These are phyloP conservation scores for Neolecta irregularis DNA, from an alignment of 1,139 yeast genomes.

Conservation along the genomic window DNA sequence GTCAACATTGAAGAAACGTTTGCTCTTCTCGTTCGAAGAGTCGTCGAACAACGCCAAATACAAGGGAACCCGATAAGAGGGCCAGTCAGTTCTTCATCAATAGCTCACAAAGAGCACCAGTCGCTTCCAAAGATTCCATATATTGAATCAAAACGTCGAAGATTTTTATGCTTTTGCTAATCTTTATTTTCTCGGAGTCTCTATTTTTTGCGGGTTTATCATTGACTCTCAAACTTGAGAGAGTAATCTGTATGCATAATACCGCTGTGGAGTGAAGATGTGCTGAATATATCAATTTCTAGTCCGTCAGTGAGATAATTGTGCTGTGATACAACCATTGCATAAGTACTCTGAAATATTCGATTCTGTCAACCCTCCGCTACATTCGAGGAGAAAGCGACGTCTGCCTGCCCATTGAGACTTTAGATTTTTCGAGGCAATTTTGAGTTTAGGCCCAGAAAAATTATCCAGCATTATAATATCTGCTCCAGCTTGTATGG, in stretches of 20 bases:
- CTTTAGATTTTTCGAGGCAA: constrained; percentile 52
- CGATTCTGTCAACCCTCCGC: constrained; percentile 69
- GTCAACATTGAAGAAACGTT: constrained; percentile 84
- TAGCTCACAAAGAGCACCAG: too few species aligned
- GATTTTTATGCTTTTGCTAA: too few species aligned
- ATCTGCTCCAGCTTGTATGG: constrained; percentile 89
- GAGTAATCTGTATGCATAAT: constrained; percentile 68
- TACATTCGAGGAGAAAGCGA: constrained; percentile 64
- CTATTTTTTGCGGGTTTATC: too few species aligned
- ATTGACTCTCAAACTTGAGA: constrained; percentile 42
- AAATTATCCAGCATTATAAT: constrained; percentile 92
- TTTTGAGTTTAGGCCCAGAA: constrained; percentile 45
- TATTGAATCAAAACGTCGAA: too few species aligned
- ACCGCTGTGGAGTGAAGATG: constrained; percentile 91
- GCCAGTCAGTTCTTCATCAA: too few species aligned
- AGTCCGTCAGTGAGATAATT: neutral
- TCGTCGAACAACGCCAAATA: constrained; percentile 22
- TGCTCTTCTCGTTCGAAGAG: constrained; percentile 48
- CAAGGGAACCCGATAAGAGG: too few species aligned
- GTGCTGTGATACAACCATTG: constrained; percentile 21
- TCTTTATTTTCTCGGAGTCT: too few species aligned
- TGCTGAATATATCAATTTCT: constrained; percentile 78
- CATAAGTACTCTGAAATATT: constrained; percentile 54
- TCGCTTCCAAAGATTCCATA: too few species aligned
- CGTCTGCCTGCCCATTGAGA: constrained; percentile 38